phyloP scores from a whole-genome alignment of 169 alveolate species.

The Ichthyophthirius multifiliis region DNA sequence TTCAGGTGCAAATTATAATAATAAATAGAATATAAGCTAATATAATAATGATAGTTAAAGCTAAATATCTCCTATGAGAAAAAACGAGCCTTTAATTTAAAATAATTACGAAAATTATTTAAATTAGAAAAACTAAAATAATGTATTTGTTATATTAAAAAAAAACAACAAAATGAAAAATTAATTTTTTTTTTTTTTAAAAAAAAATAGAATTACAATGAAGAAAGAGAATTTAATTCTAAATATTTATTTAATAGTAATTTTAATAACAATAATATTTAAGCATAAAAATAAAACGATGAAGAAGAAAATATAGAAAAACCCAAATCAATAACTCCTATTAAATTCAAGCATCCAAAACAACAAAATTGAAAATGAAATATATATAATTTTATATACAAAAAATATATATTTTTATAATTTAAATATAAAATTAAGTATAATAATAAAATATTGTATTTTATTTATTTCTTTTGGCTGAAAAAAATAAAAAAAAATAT shows the following conservation, averaged over 20 bases:
- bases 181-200: not conserved
- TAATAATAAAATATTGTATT: too few species aligned
- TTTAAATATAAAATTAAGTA: too few species aligned
- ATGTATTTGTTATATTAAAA: not conserved
- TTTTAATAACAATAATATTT: not conserved
- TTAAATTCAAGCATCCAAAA: not conserved
- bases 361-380: not conserved
- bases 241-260: slow-evolving; percentile 3
- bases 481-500: too few species aligned
- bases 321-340: not conserved
- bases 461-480: too few species aligned
- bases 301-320: not conserved
- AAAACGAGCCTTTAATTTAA: not conserved
- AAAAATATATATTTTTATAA: too few species aligned
- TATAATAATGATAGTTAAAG: too few species aligned
- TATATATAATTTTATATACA: too few species aligned
- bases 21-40: too few species aligned
- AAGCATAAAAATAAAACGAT: not conserved
- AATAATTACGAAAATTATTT: not conserved
- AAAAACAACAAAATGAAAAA: not conserved
- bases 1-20: not conserved
- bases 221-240: not conserved
- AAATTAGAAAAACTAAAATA: not conserved
- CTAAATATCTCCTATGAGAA: not conserved
- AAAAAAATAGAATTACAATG: not conserved